phyloP scores from a whole-genome alignment of 148 eudicot genomes.

The Gaultheria prostrata region DNA sequence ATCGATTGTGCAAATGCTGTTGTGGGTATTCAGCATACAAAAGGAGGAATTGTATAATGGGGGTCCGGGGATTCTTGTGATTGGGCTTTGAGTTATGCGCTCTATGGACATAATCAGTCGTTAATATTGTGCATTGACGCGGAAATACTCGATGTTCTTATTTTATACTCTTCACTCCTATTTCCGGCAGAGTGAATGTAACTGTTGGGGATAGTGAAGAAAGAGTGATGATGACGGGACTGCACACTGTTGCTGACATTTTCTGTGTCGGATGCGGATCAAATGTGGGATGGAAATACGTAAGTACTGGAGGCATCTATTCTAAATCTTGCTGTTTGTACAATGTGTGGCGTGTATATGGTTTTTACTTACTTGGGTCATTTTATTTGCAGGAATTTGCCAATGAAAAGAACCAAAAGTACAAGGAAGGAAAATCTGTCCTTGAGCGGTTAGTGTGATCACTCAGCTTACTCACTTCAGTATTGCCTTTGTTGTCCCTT shows the following conservation, averaged over 20 bases:
- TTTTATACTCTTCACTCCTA: not conserved
- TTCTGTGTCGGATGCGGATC: conserved; percentile 92
- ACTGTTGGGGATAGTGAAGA: conserved; percentile 72
- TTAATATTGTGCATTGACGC: not conserved
- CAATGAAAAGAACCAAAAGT: conserved; percentile 81
- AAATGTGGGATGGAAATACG: conserved; percentile 89
- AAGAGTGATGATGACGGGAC: conserved; percentile 82
- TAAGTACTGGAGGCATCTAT: conserved; percentile 43
- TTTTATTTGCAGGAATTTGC: conserved; percentile 77
- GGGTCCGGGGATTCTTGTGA: not conserved
- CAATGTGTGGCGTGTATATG: not conserved
- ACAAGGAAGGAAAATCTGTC: conserved; percentile 70
- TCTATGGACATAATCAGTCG: not conserved
- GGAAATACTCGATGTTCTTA: not conserved
- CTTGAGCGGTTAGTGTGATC: conserved; percentile 15
- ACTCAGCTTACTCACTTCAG: not conserved
- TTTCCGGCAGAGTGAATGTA: conserved; percentile 65
- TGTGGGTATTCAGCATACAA: not conserved
- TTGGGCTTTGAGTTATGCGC: not conserved
- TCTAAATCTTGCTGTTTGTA: conserved; percentile 1
- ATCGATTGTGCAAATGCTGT: not conserved
- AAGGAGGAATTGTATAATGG: not conserved
- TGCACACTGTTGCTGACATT: conserved; percentile 82
- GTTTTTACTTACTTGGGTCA: conserved; percentile 25
- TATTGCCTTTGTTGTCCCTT: not conserved